Base-by-base conservation (phyloP, 768 basidiomycete genomes). In the Pilatotrama ljubarskyi region DNA sequence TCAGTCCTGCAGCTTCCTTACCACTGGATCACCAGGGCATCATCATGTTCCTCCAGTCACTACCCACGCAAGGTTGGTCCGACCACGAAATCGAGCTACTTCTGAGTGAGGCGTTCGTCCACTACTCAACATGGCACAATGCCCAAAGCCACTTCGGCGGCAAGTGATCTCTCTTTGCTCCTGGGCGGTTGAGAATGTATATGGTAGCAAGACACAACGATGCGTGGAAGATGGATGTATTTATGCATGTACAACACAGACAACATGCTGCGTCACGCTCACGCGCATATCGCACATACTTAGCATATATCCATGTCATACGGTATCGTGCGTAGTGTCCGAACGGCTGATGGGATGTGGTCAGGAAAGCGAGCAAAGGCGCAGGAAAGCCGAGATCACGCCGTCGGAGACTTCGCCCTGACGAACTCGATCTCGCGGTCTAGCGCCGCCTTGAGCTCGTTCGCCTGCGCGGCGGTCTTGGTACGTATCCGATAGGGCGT, bases 61-160 rank as follows among this genome's bases (percentile, higher is more conserved):
- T 93, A 4, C 93, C 93, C 14, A 95, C 93, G 6, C 92, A 95
- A 70, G 85, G 84, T 55, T 99, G 97, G 97, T 86, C 88, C 20
- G 95, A 98, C 72, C 90, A 95, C 67, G 94, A 98, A 69, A 88
- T 98, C 46, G 94, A 98, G 70, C 83, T 98, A 77, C 84, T 99
- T 35, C 85, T 99, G 46, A 93, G 91, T 68, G 93, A 98, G 75
- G 96, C 97, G 1, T 99, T 96, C 70, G 90, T 98, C 20, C 86
- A 93, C 66, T 92, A 88, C 65, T 93, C 90, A 26, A 90, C 91
- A 74, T 94, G 92, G 92, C 91, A 93, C 64, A 93, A 94, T 66
- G 92, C 92, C 5, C 92, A 93, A 70, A 92, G 90, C 69, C 92
- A 94, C 73, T 88, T 94, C 73, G 81, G 76, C 42, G 85, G 76